Conservation (phyloP, 305 asterid species). For the Plantago rigida region DNA sequence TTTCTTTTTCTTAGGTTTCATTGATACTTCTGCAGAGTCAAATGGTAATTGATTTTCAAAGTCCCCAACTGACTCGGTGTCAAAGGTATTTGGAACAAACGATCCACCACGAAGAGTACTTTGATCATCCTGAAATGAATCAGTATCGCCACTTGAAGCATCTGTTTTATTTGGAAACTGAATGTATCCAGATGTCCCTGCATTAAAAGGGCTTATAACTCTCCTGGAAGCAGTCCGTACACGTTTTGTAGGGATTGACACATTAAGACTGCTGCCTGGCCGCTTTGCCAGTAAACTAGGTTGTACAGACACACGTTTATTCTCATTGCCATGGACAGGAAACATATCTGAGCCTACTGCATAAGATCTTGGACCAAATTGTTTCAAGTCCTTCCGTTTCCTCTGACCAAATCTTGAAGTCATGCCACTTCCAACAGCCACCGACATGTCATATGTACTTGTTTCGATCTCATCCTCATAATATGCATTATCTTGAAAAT, state of each 20-base stretch:
- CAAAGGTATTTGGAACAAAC: constrained; percentile 44
- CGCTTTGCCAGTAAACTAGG: constrained; percentile 48
- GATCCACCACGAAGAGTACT: constrained; percentile 57
- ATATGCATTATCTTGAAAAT: constrained; percentile 43
- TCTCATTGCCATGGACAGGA: constrained; percentile 44
- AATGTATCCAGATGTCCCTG: constrained; percentile 57
- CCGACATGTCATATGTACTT: constrained; percentile 35
- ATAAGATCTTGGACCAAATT: constrained; percentile 45
- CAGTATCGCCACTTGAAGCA: constrained; percentile 85
- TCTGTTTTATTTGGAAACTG: constrained; percentile 50
- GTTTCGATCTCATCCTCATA: constrained; percentile 77
- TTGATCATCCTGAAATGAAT: constrained; percentile 82
- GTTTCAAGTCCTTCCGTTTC: constrained; percentile 50
- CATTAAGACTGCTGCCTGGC: constrained; percentile 49
- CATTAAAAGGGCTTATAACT: constrained; percentile 32
- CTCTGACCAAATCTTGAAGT: constrained; percentile 52
- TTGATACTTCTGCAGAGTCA: constrained; percentile 55
- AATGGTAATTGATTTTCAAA: constrained; percentile 51
- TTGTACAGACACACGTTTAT: constrained; percentile 43
- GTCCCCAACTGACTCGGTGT: constrained; percentile 58
- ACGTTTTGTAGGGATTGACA: constrained; percentile 74
- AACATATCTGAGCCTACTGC: constrained; percentile 45
- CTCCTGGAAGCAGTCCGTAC: constrained; percentile 71
- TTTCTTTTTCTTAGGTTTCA: constrained; percentile 70
- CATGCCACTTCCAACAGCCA: constrained; percentile 44